Evolutionary conservation across 1,284 basidiomycete species (phyloP), one percentile per base, ranked within the genome.

Genomic region (Grifola frondosa): DNA sequence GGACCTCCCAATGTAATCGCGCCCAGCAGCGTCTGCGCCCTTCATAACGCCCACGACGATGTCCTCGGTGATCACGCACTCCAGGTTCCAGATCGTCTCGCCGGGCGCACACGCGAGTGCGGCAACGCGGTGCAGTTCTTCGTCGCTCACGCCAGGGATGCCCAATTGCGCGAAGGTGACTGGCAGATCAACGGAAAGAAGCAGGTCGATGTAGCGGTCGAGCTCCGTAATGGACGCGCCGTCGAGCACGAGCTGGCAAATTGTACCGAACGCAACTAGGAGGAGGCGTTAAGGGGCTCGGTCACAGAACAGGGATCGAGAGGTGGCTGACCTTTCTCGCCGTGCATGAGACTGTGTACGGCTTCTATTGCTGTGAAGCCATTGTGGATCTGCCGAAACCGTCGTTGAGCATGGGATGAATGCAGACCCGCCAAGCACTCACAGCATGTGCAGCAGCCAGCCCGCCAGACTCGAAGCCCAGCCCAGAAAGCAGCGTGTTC

Each of bases 51-150:
- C 39, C 41, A 56, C 61, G 23, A 64, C 64, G 33, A 61, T 44
- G 30, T 62, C 60, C 22, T 54, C 52, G 43, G 51, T 63, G 44
- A 66, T 60, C 13, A 62, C 54, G 15, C 48, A 33, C 44, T 64
- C 61, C 50, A 66, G 54, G 31, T 63, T 64, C 64, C 64, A 66
- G 41, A 66, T 66, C 21, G 64, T 66, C 56, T 66, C 64, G 28
- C 55, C 55, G 13, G 52, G 50, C 13, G 59, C 54, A 40, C 58
- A 60, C 12, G 63, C 54, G 10, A 63, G 52, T 45, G 52, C 50
- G 2, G 64, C 64, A 30, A 66, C 64, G 9, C 46, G 46, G 9
- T 56, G 48, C 7, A 66, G 48, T 37, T 64, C 56, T 17, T 59
- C 61, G 46, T 64, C 60, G 19, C 54, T 62, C 22, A 61, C 63